A percentile compares a stretch with the other conserved stretches of the same genome.
Conservation (phyloP, 306 rosid genomes). For the Lotus japonicus region DNA sequence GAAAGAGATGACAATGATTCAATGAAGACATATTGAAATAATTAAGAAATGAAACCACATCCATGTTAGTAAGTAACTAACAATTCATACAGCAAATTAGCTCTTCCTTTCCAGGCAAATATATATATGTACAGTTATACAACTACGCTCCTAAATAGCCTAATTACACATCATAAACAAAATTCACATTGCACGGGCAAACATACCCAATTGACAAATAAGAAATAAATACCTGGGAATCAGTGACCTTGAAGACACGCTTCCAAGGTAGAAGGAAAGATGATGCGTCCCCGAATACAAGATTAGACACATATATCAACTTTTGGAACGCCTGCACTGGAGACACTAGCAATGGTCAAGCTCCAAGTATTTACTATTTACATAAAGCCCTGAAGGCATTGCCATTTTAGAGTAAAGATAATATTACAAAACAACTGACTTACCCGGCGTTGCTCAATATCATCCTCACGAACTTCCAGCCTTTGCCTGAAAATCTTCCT, state of each 20-base stretch:
- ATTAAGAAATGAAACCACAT: neutral
- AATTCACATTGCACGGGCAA: neutral
- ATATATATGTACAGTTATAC: neutral
- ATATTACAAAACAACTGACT: constrained; percentile 24
- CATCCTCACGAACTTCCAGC: constrained; percentile 88
- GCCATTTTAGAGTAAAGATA: neutral
- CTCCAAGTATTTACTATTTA: constrained; percentile 34
- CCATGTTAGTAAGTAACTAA: neutral
- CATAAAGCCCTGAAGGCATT: neutral
- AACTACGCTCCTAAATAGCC: neutral
- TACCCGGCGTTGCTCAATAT: constrained; percentile 91
- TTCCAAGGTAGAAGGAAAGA: constrained; percentile 97
- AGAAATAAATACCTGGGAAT: constrained; percentile 71
- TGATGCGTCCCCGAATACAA: constrained; percentile 95
- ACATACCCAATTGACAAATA: neutral
- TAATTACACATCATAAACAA: neutral
- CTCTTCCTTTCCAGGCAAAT: neutral
- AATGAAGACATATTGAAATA: neutral
- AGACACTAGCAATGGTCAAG: constrained; percentile 75
- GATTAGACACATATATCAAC: constrained; percentile 89
- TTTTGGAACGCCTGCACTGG: constrained; percentile 99
- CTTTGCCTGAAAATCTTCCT: constrained; percentile 81
- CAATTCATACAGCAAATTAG: neutral
- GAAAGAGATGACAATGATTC: neutral
- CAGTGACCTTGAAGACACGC: constrained; percentile 85